Base-by-base conservation (phyloP, 345 rosid species). In the Eucalyptus curtisii region DNA sequence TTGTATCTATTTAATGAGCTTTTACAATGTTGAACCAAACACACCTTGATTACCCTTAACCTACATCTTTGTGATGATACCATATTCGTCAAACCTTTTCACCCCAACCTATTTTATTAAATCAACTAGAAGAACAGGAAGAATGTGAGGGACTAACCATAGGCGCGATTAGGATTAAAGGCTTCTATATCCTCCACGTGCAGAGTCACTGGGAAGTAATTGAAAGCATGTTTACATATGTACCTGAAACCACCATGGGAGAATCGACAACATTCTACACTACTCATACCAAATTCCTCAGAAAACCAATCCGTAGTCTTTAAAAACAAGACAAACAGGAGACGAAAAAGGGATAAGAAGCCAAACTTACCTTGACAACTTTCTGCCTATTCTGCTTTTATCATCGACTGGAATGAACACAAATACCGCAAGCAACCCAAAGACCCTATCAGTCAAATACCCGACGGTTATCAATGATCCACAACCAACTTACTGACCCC, bases 171-270 rank as follows among this genome's bases (percentile, higher is more conserved):
- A 49, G 97, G 90, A 86, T 91, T 93, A 86, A 98, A 95, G 89
- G 96, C 95, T 87, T 91, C 88, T 42, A 94, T 88, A 84, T 95
- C 98, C 89, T 97, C 99, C 44, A 95, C 96, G 44, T 95, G 94
- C 50, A 98, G 94, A 89, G 94, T 92, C 68, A 95, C 86, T 0
- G 99, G 99, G 90, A 98, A 97, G 92, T 96, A 95, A 88, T 91
- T 91, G 90, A 93, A 93, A 5, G 96, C 96, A 91, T 94, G 98
- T 88, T 92, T 93, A 84, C 97, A 96, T 87, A 98, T 93, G 88
- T 92, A 96, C 94, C 99, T 97, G 94, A 5, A 88, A n/a, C 33
- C 82, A 87, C 33, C 88, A 61, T 22, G 31, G 27, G 30, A 68
- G 86, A 89, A 71, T 45, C 68, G 64, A 31, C 86, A 82, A 42